Base-by-base conservation (phyloP, 129 eudicot species). In the Calendula officinalis region DNA sequence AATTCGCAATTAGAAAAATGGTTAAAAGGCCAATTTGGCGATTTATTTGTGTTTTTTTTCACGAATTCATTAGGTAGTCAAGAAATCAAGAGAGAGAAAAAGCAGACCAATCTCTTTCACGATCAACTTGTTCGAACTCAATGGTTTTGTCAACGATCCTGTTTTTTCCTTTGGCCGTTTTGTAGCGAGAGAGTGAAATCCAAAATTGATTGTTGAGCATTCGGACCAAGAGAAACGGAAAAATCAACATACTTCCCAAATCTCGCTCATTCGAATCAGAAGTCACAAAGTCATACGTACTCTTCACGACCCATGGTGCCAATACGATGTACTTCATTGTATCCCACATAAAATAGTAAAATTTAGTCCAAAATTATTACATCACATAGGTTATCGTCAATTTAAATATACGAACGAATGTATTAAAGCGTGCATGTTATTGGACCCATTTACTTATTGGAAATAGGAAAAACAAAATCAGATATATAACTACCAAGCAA, bases 41-140 rank as follows among this genome's bases (percentile, higher is more conserved):
- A 60, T 58, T 38, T 14, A 22, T 22, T 22, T 2, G 2, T 1
- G 30, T 22, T 22, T 22, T 22, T 22, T 22, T 22, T 22, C 30
- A 22, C 2, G 30, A 22, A 22, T 22, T 22, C 30, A 22, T 22
- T 22, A 22, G 30, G 30, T 22, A 22, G 1, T 22, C 30, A 22
- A 22, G 30, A 22, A 2, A 22, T 22, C 2, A 22, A 44, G 36
- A 22, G 14, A 4, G 30, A 14, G 5, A 52, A 5, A 8, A 8
- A 40, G 15, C 71, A 4, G 27, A 84, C 91, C 95, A 87, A 17
- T 81, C 75, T 30, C 76, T 81, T 77, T 84, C 91, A 4, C 88
- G 77, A 35, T 81, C 95, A 51, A 84, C 83, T 79, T 87, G 95
- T 14, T 84, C 88, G 8, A 79, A 87, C 16, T 87, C 91, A 4